Percentiles rank a stretch among this genome's conserved stretches.
Conservation (phyloP, 805 yeast genomes). For the Schizosaccharomyces osmophilus region DNA sequence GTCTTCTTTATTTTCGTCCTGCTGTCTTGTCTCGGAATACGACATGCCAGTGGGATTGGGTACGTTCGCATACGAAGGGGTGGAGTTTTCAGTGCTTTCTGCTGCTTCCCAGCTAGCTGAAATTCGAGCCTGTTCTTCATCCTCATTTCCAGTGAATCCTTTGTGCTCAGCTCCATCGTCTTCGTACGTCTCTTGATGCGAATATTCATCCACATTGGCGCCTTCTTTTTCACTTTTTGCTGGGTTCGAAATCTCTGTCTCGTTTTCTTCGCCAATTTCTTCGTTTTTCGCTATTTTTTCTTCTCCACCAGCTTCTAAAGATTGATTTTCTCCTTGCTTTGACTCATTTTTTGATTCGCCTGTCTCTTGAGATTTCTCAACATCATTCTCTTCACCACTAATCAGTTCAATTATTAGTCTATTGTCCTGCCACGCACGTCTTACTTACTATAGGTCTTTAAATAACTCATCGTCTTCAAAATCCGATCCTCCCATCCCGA, state of each 20-base stretch:
- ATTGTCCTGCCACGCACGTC: background rate
- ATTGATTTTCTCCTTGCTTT: background rate
- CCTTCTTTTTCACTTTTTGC: slow-evolving; percentile 12
- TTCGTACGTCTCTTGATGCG: slow-evolving; percentile 14
- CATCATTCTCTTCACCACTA: slow-evolving; percentile 9
- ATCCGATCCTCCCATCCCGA: background rate
- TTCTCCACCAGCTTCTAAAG: background rate
- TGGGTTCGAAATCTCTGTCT: background rate
- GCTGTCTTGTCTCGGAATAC: background rate
- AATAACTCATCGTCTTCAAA: slow-evolving; percentile 6
- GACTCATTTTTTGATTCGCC: background rate
- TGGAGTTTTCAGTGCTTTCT: background rate
- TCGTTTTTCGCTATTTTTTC: background rate
- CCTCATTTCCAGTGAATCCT: background rate
- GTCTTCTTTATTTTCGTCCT: background rate
- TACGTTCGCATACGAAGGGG: background rate
- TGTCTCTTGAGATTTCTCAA: background rate
- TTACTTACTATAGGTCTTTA: slow-evolving; percentile 9
- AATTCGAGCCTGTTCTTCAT: background rate
- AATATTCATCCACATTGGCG: slow-evolving; percentile 11
- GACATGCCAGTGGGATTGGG: background rate
- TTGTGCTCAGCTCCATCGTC: background rate
- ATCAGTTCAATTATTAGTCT: background rate
- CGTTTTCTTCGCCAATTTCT: background rate
- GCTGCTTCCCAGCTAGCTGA: background rate